Conservation (phyloP, 2,329 filamentous ascomycete species). For the Xylariaceae sp. region DNA sequence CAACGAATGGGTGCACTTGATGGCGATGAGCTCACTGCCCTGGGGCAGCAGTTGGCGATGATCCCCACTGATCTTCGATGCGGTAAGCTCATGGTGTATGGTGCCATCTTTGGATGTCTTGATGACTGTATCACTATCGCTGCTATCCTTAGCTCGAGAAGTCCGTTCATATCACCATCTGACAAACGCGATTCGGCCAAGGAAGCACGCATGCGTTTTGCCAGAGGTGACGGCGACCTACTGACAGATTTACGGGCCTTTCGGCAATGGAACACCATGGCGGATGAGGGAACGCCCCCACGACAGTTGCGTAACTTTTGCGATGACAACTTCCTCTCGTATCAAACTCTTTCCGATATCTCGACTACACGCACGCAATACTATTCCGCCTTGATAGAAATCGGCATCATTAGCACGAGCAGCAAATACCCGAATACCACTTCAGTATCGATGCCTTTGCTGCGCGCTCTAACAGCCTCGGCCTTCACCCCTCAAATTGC, state of each 20-base stretch:
- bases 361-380: slow-evolving; percentile 82
- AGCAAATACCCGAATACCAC: slow-evolving; percentile 23
- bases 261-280: slow-evolving; percentile 72
- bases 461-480: slow-evolving; percentile 68
- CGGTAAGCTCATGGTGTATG: slow-evolving; percentile 93
- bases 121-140: slow-evolving; percentile 86
- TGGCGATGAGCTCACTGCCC: slow-evolving; percentile 79
- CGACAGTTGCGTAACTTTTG: slow-evolving; percentile 73
- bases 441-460: slow-evolving; percentile 42
- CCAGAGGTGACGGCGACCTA: slow-evolving; percentile 76
- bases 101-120: slow-evolving; percentile 87
- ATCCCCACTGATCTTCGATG: slow-evolving; percentile 90
- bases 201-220: slow-evolving; percentile 70
- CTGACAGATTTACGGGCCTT: slow-evolving; percentile 83
- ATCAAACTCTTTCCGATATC: slow-evolving; percentile 83
- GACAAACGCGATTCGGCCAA: slow-evolving; percentile 81
- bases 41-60: slow-evolving; percentile 91
- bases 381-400: slow-evolving; percentile 77
- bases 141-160: slow-evolving; percentile 83
- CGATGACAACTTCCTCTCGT: slow-evolving; percentile 77
- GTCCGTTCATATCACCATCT: slow-evolving; percentile 79
- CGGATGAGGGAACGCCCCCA: slow-evolving; percentile 53
- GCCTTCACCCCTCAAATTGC: slow-evolving; percentile 83
- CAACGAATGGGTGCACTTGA: slow-evolving; percentile 85
- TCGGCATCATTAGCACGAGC: slow-evolving; percentile 59